Evolutionary conservation across 2,329 filamentous ascomycete species (phyloP).

Genomic region (Aureobasidium leucospermi): DNA sequence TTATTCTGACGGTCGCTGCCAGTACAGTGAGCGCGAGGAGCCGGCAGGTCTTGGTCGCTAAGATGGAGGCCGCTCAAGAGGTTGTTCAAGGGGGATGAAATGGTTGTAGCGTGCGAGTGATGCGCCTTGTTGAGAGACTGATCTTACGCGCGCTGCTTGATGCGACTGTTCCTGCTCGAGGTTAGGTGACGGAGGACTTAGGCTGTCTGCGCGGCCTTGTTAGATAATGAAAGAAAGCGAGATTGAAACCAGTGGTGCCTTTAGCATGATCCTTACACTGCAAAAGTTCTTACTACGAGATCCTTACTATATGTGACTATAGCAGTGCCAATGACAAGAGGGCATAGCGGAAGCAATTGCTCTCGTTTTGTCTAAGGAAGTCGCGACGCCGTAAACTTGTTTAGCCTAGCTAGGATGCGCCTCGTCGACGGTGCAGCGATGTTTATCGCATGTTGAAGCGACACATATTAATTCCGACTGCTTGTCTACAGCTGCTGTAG

Average conservation of each 20-base stretch:
- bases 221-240: background rate
- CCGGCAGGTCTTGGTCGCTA: no score
- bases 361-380: constrained; percentile 13
- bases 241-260: background rate
- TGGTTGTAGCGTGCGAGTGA: no score
- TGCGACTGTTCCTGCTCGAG: no score
- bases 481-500: background rate
- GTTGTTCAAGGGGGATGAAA: no score
- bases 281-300: constrained; percentile 45
- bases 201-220: no score
- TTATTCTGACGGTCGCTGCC: no score
- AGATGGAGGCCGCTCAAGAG: no score
- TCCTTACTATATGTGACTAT: constrained; percentile 48
- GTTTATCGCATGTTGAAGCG: constrained; percentile 20
- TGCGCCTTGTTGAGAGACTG: no score
- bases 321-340: constrained; percentile 50
- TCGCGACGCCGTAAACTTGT: background rate
- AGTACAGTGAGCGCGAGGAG: no score
- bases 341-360: constrained; percentile 39
- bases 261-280: constrained; percentile 30
- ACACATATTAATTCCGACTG: constrained; percentile 15
- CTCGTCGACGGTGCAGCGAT: constrained; percentile 15
- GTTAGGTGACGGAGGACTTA: no score
- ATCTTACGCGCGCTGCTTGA: no score
- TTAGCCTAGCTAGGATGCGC: constrained; percentile 5